Base-by-base conservation (phyloP, 2,329 filamentous ascomycete genomes). In the Neurospora sp. region DNA sequence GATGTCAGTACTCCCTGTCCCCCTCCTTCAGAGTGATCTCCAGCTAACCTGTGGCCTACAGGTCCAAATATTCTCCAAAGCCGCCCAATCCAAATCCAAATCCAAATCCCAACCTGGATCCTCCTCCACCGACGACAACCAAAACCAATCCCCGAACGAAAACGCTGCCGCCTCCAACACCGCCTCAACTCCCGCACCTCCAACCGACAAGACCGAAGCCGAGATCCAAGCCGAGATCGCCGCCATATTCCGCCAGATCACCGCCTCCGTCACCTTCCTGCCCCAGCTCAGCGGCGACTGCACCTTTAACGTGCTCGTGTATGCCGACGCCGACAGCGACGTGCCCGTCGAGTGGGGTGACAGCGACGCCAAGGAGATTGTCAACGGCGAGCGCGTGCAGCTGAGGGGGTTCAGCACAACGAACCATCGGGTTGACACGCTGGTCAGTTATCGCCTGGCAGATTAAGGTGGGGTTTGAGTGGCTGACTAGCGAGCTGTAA, bases 301-400 rank as follows among this genome's bases (percentile, higher is more conserved):
- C 84, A 98, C 96, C 11, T 99, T 99, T 85, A 99, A 99, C 78
- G 95, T 99, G 67, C 87, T 99, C 52, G 96, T 99, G 3, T 99
- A 99, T 79, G 96, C 96, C 68, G 95, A 99, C 79, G 94, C 94
- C 19, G 94, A 98, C 81, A 96, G 92, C 71, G 95, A 98, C 67
- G 96, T 99, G 15, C 96, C 96, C 4, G 90, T 99, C 71, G 96
- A 99, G 80, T 99, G 96, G 96, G 96, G 96, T 66, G 96, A 99
- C 82, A 97, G 93, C 75, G 96, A 98, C 80, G 94, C 95, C 69
- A 97, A 97, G 83, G 96, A 99, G 84, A 97, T 99, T 73, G 85
- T 90, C 78, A 92, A 96, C 76, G 95, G 93, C 58, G 96, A 99
- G 84, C 93, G 96, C 78, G 96, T 99, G 38, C 94, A 97, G 82